Percentiles rank a stretch among this genome's conserved stretches.
Conservation (phyloP, 2,329 filamentous ascomycete genomes). For the Dactylonectria macrodidyma region DNA sequence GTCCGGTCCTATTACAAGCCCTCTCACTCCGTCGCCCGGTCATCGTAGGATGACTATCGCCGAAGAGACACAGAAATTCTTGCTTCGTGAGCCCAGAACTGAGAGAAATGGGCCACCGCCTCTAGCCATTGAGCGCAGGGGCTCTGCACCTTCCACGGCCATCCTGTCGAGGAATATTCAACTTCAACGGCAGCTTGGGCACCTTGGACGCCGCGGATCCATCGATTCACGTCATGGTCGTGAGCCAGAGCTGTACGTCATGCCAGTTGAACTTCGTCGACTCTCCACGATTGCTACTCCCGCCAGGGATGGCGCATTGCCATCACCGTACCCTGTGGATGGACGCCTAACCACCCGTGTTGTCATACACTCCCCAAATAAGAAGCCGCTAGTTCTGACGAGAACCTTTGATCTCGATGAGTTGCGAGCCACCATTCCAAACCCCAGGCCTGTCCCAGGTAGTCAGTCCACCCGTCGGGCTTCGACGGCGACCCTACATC, state of each 20-base stretch:
- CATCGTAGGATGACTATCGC: slow-evolving; percentile 34
- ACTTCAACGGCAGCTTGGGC: slow-evolving; percentile 44
- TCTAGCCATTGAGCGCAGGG: slow-evolving; percentile 34
- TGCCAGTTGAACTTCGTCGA: slow-evolving; percentile 45
- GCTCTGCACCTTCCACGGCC: slow-evolving; percentile 37
- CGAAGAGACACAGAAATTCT: slow-evolving; percentile 40
- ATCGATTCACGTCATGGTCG: slow-evolving; percentile 31
- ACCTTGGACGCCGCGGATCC: slow-evolving; percentile 40
- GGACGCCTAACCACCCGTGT: slow-evolving; percentile 47
- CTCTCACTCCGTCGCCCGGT: slow-evolving; percentile 27
- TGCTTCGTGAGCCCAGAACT: slow-evolving; percentile 29
- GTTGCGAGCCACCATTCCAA: slow-evolving; percentile 62
- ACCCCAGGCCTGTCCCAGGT: slow-evolving; percentile 44
- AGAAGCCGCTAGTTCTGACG: slow-evolving; percentile 63
- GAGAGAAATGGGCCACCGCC: slow-evolving; percentile 12
- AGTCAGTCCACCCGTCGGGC: slow-evolving; percentile 27
- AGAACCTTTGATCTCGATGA: slow-evolving; percentile 66
- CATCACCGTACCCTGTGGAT: slow-evolving; percentile 35
- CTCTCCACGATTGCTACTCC: slow-evolving; percentile 30
- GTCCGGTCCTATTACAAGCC: slow-evolving; percentile 41
- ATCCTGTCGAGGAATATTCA: slow-evolving; percentile 40
- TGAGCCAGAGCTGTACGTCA: slow-evolving; percentile 45
- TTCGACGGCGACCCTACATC: slow-evolving; percentile 35
- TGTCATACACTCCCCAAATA: slow-evolving; percentile 52
- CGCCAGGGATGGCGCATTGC: slow-evolving; percentile 19